Evolutionary conservation across 1,284 basidiomycete genomes (phyloP).

Genomic region (Malassezia pachydermatis): DNA sequence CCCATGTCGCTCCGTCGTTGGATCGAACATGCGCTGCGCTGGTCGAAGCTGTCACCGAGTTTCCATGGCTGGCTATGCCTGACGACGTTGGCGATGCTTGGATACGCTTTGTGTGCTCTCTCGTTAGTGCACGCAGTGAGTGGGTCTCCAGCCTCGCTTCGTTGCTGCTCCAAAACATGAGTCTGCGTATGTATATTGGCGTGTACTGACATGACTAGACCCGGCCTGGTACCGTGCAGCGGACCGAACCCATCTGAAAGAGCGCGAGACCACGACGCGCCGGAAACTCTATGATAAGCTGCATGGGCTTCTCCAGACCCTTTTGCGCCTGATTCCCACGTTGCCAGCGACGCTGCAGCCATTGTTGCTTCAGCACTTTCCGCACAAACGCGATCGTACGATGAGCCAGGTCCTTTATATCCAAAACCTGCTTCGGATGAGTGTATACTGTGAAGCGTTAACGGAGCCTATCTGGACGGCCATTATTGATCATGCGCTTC

Average conservation of each 20-base stretch:
- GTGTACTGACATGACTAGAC: background rate
- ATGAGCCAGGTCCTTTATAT: conserved; percentile 79
- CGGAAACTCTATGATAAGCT: conserved; percentile 74
- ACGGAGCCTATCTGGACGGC: conserved; percentile 71
- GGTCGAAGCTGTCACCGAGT: conserved; percentile 72
- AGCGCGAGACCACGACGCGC: conserved; percentile 53
- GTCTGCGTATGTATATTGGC: conserved; percentile 2
- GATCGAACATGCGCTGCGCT: conserved; percentile 66
- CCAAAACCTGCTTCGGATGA: conserved; percentile 73
- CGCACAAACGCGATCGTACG: conserved; percentile 80
- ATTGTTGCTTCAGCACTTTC: conserved; percentile 71
- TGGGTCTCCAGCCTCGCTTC: conserved; percentile 67
- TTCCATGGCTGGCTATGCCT: conserved; percentile 77
- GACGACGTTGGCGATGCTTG: conserved; percentile 57
- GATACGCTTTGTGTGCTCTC: conserved; percentile 66
- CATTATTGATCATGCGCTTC: conserved; percentile 79
- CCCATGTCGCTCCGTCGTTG: conserved; percentile 58
- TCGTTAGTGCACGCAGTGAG: conserved; percentile 84
- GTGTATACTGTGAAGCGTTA: conserved; percentile 80
- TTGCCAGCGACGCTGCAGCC: conserved; percentile 57
- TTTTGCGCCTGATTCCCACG: conserved; percentile 67
- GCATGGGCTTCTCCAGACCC: conserved; percentile 71
- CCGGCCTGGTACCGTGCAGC: conserved; percentile 19
- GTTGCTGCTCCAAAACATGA: conserved; percentile 14
- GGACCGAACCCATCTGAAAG: conserved; percentile 12